Conservation (phyloP, 2,329 filamentous ascomycete genomes). For the Passalora sequoiae region DNA sequence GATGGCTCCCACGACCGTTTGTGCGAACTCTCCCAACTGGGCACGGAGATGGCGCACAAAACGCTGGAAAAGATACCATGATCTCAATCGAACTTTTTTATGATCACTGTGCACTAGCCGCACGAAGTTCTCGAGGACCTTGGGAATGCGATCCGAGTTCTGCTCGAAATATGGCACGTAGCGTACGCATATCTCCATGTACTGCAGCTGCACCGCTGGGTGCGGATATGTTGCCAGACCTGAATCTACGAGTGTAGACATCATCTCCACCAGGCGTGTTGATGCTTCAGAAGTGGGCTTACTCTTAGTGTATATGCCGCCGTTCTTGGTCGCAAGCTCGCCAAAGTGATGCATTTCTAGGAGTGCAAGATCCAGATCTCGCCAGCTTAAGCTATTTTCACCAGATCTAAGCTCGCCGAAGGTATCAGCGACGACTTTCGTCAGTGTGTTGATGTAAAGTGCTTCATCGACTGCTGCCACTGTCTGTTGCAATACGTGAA, state of each 20-base stretch:
- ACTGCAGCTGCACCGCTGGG: slow-evolving; percentile 87
- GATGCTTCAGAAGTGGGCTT: slow-evolving; percentile 73
- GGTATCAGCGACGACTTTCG: slow-evolving; percentile 78
- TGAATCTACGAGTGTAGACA: slow-evolving; percentile 91
- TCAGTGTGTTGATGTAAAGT: slow-evolving; percentile 83
- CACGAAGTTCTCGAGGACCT: slow-evolving; percentile 86
- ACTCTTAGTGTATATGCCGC: slow-evolving; percentile 79
- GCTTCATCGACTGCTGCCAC: slow-evolving; percentile 83
- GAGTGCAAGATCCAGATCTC: slow-evolving; percentile 86
- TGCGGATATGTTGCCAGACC: slow-evolving; percentile 81
- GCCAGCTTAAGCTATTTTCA: slow-evolving; percentile 77
- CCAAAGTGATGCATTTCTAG: slow-evolving; percentile 96
- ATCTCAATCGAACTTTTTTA: slow-evolving; percentile 78
- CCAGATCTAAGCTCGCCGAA: slow-evolving; percentile 74
- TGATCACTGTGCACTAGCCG: slow-evolving; percentile 83
- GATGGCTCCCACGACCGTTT: slow-evolving; percentile 86
- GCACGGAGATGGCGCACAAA: slow-evolving; percentile 81
- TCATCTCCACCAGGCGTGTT: slow-evolving; percentile 81
- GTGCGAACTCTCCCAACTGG: slow-evolving; percentile 81
- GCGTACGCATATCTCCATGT: slow-evolving; percentile 96
- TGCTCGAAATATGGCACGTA: slow-evolving; percentile 91
- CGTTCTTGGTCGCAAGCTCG: slow-evolving; percentile 83
- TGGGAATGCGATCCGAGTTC: slow-evolving; percentile 73
- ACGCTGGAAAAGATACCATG: slow-evolving; percentile 95
- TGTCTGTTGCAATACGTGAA: slow-evolving; percentile 88